Evolutionary conservation across 495 filamentous ascomycete species (phyloP).

Genomic region (Penicillium coprophilum): DNA sequence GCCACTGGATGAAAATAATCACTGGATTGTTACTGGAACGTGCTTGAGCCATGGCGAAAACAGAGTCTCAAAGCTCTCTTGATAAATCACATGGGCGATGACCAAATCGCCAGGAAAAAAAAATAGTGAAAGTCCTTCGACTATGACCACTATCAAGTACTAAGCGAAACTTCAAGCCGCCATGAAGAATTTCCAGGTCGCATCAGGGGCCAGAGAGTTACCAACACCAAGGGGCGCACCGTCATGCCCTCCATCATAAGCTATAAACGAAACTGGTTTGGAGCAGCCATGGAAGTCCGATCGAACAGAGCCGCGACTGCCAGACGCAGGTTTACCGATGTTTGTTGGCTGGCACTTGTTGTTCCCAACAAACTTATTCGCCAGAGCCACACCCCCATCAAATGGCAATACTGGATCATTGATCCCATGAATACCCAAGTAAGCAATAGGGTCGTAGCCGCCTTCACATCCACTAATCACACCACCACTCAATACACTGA

Average conservation of each 20-base stretch:
- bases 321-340: constrained; percentile 11
- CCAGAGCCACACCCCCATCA: constrained; percentile 32
- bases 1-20: neutral
- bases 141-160: neutral
- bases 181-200: constrained; percentile 19
- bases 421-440: constrained; percentile 45
- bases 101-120: no score
- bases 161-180: neutral
- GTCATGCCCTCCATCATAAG: constrained; percentile 24
- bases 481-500: constrained; percentile 45
- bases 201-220: constrained; percentile 18
- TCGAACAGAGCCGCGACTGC: constrained; percentile 11
- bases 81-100: no score
- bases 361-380: constrained; percentile 40
- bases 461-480: constrained; percentile 41
- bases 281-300: constrained; percentile 17
- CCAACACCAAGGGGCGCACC: constrained; percentile 16
- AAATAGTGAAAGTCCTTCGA: no score
- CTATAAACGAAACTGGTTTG: constrained; percentile 20
- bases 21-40: neutral
- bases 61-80: no score
- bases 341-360: constrained; percentile 34
- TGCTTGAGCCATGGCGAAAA: constrained; percentile 2
- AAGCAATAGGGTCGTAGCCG: constrained; percentile 42
- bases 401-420: constrained; percentile 40